Evolutionary conservation across 305 asterid species (phyloP).

Genomic region (Fraxinus nigra): DNA sequence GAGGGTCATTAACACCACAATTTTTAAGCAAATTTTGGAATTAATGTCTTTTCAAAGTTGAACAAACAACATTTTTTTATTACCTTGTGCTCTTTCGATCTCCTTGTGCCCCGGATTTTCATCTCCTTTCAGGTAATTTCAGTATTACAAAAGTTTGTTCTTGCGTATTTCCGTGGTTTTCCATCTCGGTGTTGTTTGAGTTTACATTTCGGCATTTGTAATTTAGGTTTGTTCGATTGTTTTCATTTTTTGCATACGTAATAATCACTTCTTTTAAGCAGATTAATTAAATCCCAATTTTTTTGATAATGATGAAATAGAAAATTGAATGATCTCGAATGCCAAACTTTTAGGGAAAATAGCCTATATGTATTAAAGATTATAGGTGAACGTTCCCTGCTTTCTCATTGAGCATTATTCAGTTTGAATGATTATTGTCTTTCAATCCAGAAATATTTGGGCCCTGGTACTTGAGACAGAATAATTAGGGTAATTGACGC

Average conservation of each 20-base stretch:
- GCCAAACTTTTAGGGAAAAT: neutral
- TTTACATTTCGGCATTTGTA: neutral
- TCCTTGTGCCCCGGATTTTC: neutral
- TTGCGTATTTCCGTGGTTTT: constrained; percentile 13
- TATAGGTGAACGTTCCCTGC: neutral
- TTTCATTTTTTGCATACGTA: neutral
- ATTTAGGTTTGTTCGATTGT: constrained; percentile 24
- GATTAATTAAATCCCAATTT: neutral
- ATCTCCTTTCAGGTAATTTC: constrained; percentile 25
- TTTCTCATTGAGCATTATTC: neutral
- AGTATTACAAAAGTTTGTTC: constrained; percentile 13
- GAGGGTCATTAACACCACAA: neutral
- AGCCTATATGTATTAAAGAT: neutral
- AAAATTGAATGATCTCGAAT: neutral
- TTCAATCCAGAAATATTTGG: neutral
- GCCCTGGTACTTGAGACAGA: neutral
- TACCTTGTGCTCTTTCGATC: constrained; percentile 25
- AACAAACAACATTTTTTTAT: no score
- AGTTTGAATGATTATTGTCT: neutral
- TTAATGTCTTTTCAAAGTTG: no score
- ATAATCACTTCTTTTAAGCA: constrained; percentile 6
- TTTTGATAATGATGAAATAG: constrained; percentile 1
- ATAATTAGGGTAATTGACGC: no score
- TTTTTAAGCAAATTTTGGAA: neutral
- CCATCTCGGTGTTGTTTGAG: constrained; percentile 33